Base-by-base conservation (phyloP, 2,329 filamentous ascomycete species). In the Gyromitra esculenta region DNA sequence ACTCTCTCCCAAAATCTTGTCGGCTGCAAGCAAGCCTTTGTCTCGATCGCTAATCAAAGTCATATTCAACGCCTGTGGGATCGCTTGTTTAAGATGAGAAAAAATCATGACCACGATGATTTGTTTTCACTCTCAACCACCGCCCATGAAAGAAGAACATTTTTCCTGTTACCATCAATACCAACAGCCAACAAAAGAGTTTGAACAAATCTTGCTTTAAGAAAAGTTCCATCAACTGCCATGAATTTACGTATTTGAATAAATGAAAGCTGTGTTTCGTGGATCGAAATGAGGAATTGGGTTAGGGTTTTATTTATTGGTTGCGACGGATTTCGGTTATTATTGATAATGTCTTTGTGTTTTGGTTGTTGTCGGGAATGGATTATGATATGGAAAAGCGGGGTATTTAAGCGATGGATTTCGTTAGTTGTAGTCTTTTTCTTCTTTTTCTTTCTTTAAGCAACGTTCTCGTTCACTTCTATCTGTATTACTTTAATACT, bases 41-140 rank as follows among this genome's bases (percentile, higher is more conserved):
- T 65, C 62, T 0, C 62, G 21, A 43, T 50, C 63, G n/a, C 45
- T 66, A 5, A 66, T 54, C n/a, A 66, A 21, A 3, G 63, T 66
- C 39, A 54, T 52, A 1, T 39, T 31, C 8, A 66, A 18, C 6
- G 0, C 5, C 11, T 66, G 45, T 11, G 63, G 63, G 9, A 66
- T 66, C 11, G 63, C 45, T 5, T 3, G 3, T 9, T 59, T 69
- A 0, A 45, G 15, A 18, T 59, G 15, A 15, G n/a, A 54, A 66
- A 54, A 31, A 66, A 66, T 31, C 35, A 66, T 39, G 13, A 37
- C 45, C 63, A 66, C 6, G 25, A 39, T 8, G 21, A 8, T n/a
- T 31, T 54, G 18, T 66, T 66, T 39, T 66, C 63, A 21, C 43
- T 56, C 7, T 66, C 63, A 21, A 66, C 63, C 9, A 66, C 18